Base-by-base conservation (phyloP, 2,329 filamentous ascomycete species). In the Tolypocladium paradoxum region DNA sequence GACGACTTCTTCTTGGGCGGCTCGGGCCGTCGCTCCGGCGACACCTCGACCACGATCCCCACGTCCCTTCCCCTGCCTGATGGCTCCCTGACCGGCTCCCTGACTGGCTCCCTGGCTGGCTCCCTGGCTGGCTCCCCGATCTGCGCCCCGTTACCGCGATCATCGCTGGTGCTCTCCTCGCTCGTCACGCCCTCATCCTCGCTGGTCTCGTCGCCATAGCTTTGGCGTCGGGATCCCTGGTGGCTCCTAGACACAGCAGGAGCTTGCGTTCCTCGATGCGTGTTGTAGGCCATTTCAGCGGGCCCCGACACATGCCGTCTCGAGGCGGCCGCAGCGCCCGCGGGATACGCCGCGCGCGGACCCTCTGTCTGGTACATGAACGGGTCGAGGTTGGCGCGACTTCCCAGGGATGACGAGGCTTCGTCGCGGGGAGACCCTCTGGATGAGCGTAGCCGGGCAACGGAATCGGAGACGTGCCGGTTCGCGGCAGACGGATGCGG, bases 321-420 rank as follows among this genome's bases (percentile, higher is more conserved):
- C 47, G 69, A 64, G 16, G 65, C 57, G 48, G 62, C 64, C 48
- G 65, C 59, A 57, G 67, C 64, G 50, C 62, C 64, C 51, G 64
- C 56, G 33, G 66, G 61, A 51, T 68, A 65, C 16, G 71, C 60
- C 51, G 64, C 65, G 34, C 70, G 72, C 36, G 75, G 62, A 14
- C 73, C 75, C 24, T 66, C 68, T 4, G 73, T 76, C 65, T 80
- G 76, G 61, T 75, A 82, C 56, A 73, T 71, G 55, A 82, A 81
- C 5, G 78, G 77, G 54, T 82, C 74, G 16, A 68, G 53, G 5
- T 57, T 57, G 37, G 55, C 52, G 22, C 63, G 62, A 14, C 58
- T 65, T 31, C 60, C 60, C 35, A 61, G 62, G 22, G 65, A 62
- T 31, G 43, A 45, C 22, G 62, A 62, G 18, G 64, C 60, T 20